Conservation (phyloP, 148 eudicot species). For the Talinum fruticosum region DNA sequence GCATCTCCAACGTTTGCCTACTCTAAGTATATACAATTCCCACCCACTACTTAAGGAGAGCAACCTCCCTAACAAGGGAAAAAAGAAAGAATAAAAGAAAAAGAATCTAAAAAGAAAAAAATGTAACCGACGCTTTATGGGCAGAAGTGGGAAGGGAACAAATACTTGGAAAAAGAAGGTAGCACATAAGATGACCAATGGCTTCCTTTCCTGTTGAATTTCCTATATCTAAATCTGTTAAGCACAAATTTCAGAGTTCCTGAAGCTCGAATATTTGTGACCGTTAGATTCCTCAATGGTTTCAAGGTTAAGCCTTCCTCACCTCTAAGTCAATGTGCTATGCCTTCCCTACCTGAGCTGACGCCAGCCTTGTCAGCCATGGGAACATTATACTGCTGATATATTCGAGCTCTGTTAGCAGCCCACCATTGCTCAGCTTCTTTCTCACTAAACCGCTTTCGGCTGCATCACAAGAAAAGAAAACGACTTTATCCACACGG, state of each 20-base stretch:
- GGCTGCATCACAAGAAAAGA: constrained; percentile 28
- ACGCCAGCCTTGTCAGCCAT: constrained; percentile 32
- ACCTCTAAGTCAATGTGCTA: constrained; percentile 34
- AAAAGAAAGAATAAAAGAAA: background rate
- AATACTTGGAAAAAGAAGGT: constrained; percentile 5
- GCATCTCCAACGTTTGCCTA: constrained; percentile 23
- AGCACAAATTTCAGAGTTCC: constrained; percentile 1
- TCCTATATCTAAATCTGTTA: constrained; percentile 24
- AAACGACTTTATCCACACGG: constrained; percentile 9
- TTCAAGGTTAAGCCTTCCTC: constrained; percentile 21
- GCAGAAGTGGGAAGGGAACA: constrained; percentile 17
- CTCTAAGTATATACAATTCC: constrained; percentile 32
- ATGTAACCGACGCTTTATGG: constrained; percentile 5
- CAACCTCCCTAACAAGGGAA: constrained; percentile 5
- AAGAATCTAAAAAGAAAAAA: background rate
- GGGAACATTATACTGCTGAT: constrained; percentile 39
- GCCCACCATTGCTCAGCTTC: constrained; percentile 51
- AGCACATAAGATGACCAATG: constrained; percentile 14
- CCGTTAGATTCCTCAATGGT: background rate
- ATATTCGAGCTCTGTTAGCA: constrained; percentile 37
- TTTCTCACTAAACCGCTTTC: constrained; percentile 46
- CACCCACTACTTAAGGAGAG: constrained; percentile 20
- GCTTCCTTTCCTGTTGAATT: constrained; percentile 17
- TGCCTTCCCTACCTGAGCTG: constrained; percentile 32
- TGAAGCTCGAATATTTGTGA: constrained; percentile 14